These are phyloP conservation scores for Paramecium tetraurelia DNA, from an alignment of 73 alveolate genomes.

Conservation along the genomic window DNA sequence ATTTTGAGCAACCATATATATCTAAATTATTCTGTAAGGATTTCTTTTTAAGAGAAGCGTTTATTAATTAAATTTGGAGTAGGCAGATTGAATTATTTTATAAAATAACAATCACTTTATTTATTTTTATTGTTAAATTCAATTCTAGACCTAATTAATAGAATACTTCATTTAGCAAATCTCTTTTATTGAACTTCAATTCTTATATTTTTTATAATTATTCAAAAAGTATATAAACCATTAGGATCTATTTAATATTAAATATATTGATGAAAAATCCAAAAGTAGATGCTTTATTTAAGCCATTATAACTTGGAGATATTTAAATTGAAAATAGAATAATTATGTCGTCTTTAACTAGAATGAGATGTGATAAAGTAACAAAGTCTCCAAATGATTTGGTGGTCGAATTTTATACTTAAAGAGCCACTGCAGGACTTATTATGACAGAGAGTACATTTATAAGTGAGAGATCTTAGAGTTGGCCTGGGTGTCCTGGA, in stretches of 20 bases:
- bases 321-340: slow-evolving; percentile 57
- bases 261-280: neutral
- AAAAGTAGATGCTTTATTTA: neutral
- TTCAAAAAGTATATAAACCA: neutral
- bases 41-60: too few relatives aligned
- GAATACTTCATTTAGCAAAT: too few relatives aligned
- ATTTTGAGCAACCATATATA: too few relatives aligned
- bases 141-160: too few relatives aligned
- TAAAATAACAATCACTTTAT: too few relatives aligned
- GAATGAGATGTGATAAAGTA: slow-evolving; percentile 61
- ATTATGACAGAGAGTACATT: slow-evolving; percentile 65
- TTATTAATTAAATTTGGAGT: too few relatives aligned
- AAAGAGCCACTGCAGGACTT: slow-evolving; percentile 69
- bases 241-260: neutral
- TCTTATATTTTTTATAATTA: too few relatives aligned
- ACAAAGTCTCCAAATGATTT: slow-evolving; percentile 61
- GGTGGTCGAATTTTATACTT: slow-evolving; percentile 52
- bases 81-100: too few relatives aligned
- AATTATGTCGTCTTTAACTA: slow-evolving; percentile 65
- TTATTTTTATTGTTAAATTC: too few relatives aligned
- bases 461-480: slow-evolving; percentile 42
- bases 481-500: slow-evolving; percentile 70
- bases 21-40: too few relatives aligned
- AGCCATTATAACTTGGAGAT: slow-evolving; percentile 54
- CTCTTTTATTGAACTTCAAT: too few relatives aligned